These are phyloP conservation scores for Auricularia sp. DNA, from an alignment of 768 basidiomycete genomes.

Conservation along the genomic window DNA sequence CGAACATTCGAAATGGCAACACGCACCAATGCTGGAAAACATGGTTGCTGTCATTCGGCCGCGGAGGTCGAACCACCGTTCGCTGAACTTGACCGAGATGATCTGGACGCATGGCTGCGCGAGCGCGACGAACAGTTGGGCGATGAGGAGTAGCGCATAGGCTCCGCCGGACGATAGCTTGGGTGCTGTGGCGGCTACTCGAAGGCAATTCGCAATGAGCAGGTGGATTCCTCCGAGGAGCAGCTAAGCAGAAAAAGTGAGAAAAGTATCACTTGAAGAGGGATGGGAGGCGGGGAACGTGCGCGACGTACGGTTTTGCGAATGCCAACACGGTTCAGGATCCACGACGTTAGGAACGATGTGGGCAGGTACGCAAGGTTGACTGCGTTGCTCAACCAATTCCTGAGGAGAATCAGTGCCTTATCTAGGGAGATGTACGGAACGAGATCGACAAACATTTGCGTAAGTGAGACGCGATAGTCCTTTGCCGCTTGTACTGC, in stretches of 20 bases:
- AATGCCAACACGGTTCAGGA: conserved; percentile 52
- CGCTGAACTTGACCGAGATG: conserved; percentile 70
- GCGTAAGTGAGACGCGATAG: conserved; percentile 54
- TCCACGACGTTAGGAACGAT: conserved; percentile 47
- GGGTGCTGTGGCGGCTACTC: conserved; percentile 58
- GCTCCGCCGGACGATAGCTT: conserved; percentile 41
- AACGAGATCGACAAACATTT: conserved; percentile 28
- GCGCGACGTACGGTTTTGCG: conserved; percentile 44
- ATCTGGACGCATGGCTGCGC: conserved; percentile 70
- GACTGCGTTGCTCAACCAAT: conserved; percentile 71
- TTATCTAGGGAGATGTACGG: neutral
- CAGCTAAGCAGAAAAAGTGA: neutral
- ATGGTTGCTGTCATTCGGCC: conserved; percentile 74
- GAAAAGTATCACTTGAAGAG: neutral
- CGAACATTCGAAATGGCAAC: conserved; percentile 19
- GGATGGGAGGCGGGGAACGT: neutral
- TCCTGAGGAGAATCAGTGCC: conserved; percentile 17
- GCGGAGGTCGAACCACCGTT: conserved; percentile 71
- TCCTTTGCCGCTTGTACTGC: conserved; percentile 35
- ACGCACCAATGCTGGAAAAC: conserved; percentile 37
- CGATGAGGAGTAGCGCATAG: conserved; percentile 59
- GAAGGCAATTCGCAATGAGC: conserved; percentile 62
- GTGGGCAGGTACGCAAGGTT: conserved; percentile 52
- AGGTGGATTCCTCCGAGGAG: conserved; percentile 39
- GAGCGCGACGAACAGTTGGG: conserved; percentile 61